A percentile compares a stretch with the other conserved stretches of the same genome.
These are phyloP conservation scores for Entomophthora muscae DNA, from an alignment of 371 early-diverging fungal species.

Conservation along the genomic window DNA sequence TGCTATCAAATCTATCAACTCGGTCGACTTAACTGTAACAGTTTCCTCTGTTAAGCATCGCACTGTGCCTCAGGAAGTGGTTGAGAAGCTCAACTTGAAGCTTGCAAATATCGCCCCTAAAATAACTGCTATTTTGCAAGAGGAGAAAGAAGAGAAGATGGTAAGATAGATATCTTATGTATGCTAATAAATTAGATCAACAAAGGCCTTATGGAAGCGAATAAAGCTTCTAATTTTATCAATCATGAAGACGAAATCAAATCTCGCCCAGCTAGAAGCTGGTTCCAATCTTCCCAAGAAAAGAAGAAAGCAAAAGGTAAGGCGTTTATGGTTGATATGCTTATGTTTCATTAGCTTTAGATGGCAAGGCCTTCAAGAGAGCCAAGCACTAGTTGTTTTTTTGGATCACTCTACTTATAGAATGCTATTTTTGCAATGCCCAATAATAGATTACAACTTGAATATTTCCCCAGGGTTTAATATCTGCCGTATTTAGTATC, in stretches of 20 bases:
- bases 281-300: conserved; percentile 71
- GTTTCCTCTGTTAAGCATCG: conserved; percentile 53
- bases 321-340: too few species aligned
- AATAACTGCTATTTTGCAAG: conserved; percentile 56
- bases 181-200: conserved; percentile 16
- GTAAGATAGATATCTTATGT: conserved; percentile 7
- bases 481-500: too few species aligned
- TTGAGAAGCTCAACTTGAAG: conserved; percentile 49
- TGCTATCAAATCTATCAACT: conserved; percentile 67
- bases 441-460: too few species aligned
- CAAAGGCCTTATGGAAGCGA: conserved; percentile 78
- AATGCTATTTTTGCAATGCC: too few species aligned
- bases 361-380: too few species aligned
- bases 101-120: conserved; percentile 40
- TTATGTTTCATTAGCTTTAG: too few species aligned
- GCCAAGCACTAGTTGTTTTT: too few species aligned
- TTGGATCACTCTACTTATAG: too few species aligned
- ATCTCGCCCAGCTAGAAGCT: conserved; percentile 75
- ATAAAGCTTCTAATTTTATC: conserved; percentile 68
- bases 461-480: too few species aligned
- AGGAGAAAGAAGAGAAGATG: conserved; percentile 71
- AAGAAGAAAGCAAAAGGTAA: conserved; percentile 18
- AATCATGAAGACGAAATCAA: conserved; percentile 72
- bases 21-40: conserved; percentile 17
- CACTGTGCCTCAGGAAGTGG: conserved; percentile 52